Evolutionary conservation across 305 asterid species (phyloP).

Genomic region (Solanum hybrid): DNA sequence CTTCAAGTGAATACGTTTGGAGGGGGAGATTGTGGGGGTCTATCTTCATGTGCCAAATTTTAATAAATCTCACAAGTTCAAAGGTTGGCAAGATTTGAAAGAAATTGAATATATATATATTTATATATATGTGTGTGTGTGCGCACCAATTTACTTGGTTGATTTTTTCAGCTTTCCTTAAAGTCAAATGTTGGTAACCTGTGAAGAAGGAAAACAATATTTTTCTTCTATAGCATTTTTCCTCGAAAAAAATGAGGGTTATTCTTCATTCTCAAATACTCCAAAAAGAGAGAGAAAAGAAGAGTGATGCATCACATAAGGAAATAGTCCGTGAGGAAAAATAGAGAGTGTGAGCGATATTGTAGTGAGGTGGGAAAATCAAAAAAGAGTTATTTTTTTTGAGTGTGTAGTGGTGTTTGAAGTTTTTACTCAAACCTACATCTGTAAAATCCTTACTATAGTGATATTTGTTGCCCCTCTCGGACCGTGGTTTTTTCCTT

Average conservation of each 20-base stretch:
- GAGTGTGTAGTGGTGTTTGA: background rate
- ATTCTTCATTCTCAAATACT: no score
- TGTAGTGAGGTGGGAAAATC: background rate
- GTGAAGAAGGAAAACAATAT: background rate
- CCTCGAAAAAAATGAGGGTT: no score
- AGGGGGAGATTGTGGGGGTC: background rate
- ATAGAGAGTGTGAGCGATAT: no score
- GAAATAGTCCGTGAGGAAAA: background rate
- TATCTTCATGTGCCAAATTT: background rate
- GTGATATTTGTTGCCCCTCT: background rate
- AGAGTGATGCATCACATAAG: no score
- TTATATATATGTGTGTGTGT: no score
- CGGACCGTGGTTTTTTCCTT: background rate
- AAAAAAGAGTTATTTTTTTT: no score
- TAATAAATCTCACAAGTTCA: no score
- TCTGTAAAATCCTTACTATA: no score
- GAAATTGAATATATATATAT: no score
- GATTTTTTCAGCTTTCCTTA: background rate
- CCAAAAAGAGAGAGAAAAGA: no score
- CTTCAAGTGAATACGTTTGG: background rate
- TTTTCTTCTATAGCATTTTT: background rate
- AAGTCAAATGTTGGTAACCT: background rate
- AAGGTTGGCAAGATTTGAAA: no score
- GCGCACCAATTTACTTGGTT: background rate
- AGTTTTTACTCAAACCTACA: background rate